Evolutionary conservation across 2,329 filamentous ascomycete genomes (phyloP).

Genomic region (Oidium heveae): DNA sequence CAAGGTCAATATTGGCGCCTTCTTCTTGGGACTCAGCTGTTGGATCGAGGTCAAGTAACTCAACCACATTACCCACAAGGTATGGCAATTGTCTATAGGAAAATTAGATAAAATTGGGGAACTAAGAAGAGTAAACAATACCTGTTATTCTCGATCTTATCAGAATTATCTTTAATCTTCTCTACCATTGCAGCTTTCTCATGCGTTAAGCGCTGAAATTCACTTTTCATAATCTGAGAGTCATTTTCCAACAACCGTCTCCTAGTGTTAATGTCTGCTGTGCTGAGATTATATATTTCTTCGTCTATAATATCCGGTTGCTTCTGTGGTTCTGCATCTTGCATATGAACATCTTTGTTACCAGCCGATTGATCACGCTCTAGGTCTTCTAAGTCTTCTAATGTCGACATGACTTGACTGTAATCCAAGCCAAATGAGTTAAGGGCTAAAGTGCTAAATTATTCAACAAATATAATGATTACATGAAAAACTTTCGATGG

Average conservation of each 20-base stretch:
- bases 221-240: conserved; percentile 94
- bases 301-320: conserved; percentile 72
- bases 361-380: conserved; percentile 44
- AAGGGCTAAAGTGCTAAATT: no score
- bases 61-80: conserved; percentile 93
- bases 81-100: conserved; percentile 79
- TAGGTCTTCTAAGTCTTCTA: conserved; percentile 54
- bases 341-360: conserved; percentile 55
- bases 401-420: conserved; percentile 39
- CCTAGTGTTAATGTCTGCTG: conserved; percentile 80
- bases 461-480: no score
- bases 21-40: conserved; percentile 90
- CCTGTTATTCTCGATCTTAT: conserved; percentile 99
- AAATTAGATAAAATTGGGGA: conserved; percentile 3
- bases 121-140: conserved; percentile 18
- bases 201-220: conserved; percentile 77
- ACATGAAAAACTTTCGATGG: no score
- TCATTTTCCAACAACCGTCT: conserved; percentile 90
- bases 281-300: conserved; percentile 79
- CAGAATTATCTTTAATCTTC: conserved; percentile 96
- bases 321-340: conserved; percentile 47
- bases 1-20: conserved; percentile 93
- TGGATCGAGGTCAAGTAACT: conserved; percentile 87
- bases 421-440: no score
- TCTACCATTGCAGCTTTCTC: conserved; percentile 92